phyloP scores from a whole-genome alignment of 2,329 filamentous ascomycete genomes.

The Cercospora sesami region DNA sequence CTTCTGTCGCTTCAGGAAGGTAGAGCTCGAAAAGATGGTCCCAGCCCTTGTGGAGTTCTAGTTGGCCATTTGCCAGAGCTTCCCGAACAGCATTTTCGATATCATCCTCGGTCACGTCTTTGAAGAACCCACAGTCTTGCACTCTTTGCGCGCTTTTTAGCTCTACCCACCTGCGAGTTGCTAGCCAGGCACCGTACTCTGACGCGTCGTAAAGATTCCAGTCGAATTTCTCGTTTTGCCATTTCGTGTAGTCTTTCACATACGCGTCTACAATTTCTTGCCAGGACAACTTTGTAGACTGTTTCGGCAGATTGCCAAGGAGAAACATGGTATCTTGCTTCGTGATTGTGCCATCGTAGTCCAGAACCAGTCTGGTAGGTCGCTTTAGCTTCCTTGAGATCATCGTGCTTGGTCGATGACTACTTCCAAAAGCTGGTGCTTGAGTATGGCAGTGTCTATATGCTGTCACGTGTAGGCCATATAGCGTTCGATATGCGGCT shows the following conservation, averaged over 20 bases:
- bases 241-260: constrained; percentile 42
- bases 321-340: constrained; percentile 47
- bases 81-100: constrained; percentile 34
- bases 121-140: constrained; percentile 43
- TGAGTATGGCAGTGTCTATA: background rate
- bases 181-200: constrained; percentile 44
- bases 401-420: constrained; percentile 11
- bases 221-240: constrained; percentile 37
- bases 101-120: constrained; percentile 38
- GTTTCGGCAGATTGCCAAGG: constrained; percentile 42
- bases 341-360: constrained; percentile 53
- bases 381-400: constrained; percentile 10
- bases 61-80: constrained; percentile 35
- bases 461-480: constrained; percentile 7
- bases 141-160: constrained; percentile 45
- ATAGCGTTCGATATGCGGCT: constrained; percentile 9
- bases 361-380: constrained; percentile 40
- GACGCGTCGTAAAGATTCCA: constrained; percentile 31
- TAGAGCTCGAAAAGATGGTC: constrained; percentile 36
- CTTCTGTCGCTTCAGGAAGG: constrained; percentile 3
- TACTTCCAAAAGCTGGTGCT: background rate
- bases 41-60: constrained; percentile 44
- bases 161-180: constrained; percentile 43
- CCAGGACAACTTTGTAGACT: constrained; percentile 37
- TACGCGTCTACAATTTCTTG: constrained; percentile 44